Conservation (phyloP, 495 filamentous ascomycete species). For the Rhypophila decipiens region DNA sequence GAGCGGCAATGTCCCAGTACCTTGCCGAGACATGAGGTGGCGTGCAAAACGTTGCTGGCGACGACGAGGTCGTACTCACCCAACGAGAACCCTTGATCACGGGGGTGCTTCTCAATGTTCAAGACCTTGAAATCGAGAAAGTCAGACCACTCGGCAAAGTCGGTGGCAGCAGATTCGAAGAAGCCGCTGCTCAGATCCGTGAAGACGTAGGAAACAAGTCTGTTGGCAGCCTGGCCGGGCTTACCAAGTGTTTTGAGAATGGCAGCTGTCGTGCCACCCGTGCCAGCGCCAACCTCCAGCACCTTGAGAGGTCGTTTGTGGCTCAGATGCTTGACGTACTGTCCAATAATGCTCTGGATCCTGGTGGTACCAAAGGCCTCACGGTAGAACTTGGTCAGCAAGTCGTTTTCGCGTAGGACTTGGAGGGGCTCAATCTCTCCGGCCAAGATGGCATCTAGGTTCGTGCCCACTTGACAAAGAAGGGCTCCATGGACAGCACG, state of each 20-base stretch:
- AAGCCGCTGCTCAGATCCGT: conserved; percentile 39
- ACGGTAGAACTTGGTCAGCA: background rate
- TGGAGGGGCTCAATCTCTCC: conserved; percentile 35
- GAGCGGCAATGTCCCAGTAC: conserved; percentile 35
- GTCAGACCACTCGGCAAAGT: conserved; percentile 15
- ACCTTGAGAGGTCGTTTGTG: conserved; percentile 31
- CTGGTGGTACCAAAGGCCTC: background rate
- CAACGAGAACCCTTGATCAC: conserved; percentile 35
- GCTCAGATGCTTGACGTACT: conserved; percentile 3
- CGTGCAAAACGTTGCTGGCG: conserved; percentile 39
- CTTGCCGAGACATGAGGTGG: conserved; percentile 30
- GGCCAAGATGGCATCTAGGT: conserved; percentile 32
- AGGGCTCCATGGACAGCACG: conserved; percentile 5
- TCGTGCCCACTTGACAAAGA: conserved; percentile 17
- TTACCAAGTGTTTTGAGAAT: conserved; percentile 5
- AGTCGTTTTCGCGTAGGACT: conserved; percentile 19
- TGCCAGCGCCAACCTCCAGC: conserved; percentile 41
- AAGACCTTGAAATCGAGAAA: conserved; percentile 38
- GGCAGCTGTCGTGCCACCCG: conserved; percentile 29
- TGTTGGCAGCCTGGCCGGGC: background rate
- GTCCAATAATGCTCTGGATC: no score
- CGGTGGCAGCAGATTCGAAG: conserved; percentile 23
- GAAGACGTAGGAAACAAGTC: conserved; percentile 31
- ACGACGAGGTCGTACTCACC: conserved; percentile 45
- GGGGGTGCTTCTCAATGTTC: conserved; percentile 37